Evolutionary conservation across 2,329 filamentous ascomycete species (phyloP), one percentile per base, ranked within the genome.

Genomic region (Epichloe glyceriae): DNA sequence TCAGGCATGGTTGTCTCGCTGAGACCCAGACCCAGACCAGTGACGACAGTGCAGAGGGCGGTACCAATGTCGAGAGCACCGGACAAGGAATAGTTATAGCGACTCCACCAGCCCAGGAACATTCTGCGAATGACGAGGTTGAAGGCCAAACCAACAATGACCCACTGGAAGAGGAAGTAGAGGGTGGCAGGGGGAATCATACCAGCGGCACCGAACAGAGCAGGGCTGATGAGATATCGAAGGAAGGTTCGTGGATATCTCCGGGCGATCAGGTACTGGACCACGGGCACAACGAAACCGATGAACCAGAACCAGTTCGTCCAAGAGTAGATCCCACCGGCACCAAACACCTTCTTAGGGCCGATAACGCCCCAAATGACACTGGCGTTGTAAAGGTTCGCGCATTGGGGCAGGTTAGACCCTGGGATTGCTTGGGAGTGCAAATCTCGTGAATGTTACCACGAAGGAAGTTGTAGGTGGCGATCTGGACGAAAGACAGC

Each of bases 301-400:
- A 76, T 71, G 22, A 80, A 63, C 71, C 73, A 81, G 66, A 79
- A 79, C 59, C 66, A 79, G 60, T 77, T 73, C 35, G 76, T 65
- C 44, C 67, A 67, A 0, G 67, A 62, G 59, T 79, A 80, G 3
- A 62, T 51, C n/a, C 70, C 64, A 22, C 64, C 65, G n/a, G 56
- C 56, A 14, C 65, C 64, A 49, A 67, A 67, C 37, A 67, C 63
- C 46, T 58, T 57, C 38, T 51, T 56, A 2, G 66, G 66, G 1
- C 66, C 80, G 50, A 83, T 79, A 17, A 79, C 70, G 52, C 80
- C 80, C 79, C 79, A 81, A 50, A 80, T 74, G 5, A 81, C 70
- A 19, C 75, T 78, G 26, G 74, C 74, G 22, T 76, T 79, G 66
- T 78, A 82, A 60, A 82, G 0, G 79, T 77, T 22, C 72, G 72